Evolutionary conservation across 768 basidiomycete species (phyloP).

Genomic region (Leucocoprinus birnbaumii): DNA sequence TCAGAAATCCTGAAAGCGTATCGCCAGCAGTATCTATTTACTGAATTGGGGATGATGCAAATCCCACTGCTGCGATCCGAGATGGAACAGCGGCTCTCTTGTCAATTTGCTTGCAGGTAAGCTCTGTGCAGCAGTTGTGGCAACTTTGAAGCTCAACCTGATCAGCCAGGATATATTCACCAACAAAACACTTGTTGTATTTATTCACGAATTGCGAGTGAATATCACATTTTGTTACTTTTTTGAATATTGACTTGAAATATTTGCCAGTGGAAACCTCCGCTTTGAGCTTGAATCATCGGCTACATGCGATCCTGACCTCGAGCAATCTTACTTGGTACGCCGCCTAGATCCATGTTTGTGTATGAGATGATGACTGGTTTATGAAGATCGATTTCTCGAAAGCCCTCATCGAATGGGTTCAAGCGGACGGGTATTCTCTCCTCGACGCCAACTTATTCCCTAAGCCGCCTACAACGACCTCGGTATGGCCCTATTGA

Average conservation of each 20-base stretch:
- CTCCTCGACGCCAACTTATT: constrained; percentile 87
- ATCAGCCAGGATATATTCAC: constrained; percentile 74
- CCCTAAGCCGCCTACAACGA: constrained; percentile 52
- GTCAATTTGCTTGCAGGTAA: constrained; percentile 90
- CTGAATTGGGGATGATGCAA: constrained; percentile 74
- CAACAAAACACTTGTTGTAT: constrained; percentile 75
- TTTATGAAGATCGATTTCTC: constrained; percentile 76
- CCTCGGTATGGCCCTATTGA: neutral
- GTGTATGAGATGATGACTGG: neutral
- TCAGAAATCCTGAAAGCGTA: constrained; percentile 86
- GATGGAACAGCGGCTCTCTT: constrained; percentile 69
- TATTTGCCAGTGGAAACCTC: constrained; percentile 76
- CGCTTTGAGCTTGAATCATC: constrained; percentile 79
- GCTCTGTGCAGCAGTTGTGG: constrained; percentile 21
- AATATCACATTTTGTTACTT: neutral
- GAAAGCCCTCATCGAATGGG: constrained; percentile 77
- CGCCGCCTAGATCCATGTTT: constrained; percentile 12
- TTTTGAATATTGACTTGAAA: neutral
- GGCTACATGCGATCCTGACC: constrained; percentile 64
- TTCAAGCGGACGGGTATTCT: constrained; percentile 59
- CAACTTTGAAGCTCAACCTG: constrained; percentile 2
- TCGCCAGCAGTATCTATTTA: constrained; percentile 79
- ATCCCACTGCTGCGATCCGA: constrained; percentile 70
- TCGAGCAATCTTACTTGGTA: constrained; percentile 87
- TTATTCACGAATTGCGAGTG: constrained; percentile 93